A percentile compares a stretch with the other conserved stretches of the same genome.
Evolutionary conservation across 345 rosid species (phyloP).

Genomic region (Sisymbrium irio): DNA sequence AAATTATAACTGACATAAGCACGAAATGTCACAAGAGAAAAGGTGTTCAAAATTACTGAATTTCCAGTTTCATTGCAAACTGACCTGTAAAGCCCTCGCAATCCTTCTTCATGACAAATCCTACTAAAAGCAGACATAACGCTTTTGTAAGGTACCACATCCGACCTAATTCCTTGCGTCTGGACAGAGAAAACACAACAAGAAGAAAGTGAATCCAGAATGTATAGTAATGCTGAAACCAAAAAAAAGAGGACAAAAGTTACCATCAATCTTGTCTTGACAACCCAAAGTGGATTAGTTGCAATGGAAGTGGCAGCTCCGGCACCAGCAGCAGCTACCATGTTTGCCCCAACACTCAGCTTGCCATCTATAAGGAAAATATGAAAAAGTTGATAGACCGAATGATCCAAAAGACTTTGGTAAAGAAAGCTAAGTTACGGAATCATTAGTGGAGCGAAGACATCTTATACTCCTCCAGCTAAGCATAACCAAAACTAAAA

Average conservation of each 20-base stretch:
- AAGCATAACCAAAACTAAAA: conserved; percentile 6
- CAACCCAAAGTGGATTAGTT: conserved; percentile 98
- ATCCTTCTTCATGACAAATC: conserved; percentile 80
- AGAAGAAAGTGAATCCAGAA: background rate
- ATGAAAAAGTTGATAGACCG: background rate
- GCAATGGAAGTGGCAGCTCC: conserved; percentile 86
- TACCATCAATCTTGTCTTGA: conserved; percentile 95
- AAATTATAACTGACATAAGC: conserved; percentile 7
- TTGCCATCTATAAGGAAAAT: conserved; percentile 44
- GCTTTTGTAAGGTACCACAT: conserved; percentile 79
- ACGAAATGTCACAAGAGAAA: background rate
- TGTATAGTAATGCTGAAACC: background rate
- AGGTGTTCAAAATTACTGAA: background rate
- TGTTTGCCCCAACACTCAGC: conserved; percentile 68
- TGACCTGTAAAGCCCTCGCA: conserved; percentile 88
- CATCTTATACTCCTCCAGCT: background rate
- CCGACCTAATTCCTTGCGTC: conserved; percentile 73
- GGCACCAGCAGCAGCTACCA: conserved; percentile 94
- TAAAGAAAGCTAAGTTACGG: background rate
- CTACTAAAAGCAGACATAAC: conserved; percentile 73
- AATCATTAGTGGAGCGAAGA: background rate
- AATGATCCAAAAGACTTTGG: background rate
- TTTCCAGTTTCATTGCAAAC: conserved; percentile 14
- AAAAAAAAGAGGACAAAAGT: conserved; percentile 26
- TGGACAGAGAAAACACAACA: conserved; percentile 11